Evolutionary conservation across 2,329 filamentous ascomycete species (phyloP).

Genomic region (Sporothrix dimorphospora): DNA sequence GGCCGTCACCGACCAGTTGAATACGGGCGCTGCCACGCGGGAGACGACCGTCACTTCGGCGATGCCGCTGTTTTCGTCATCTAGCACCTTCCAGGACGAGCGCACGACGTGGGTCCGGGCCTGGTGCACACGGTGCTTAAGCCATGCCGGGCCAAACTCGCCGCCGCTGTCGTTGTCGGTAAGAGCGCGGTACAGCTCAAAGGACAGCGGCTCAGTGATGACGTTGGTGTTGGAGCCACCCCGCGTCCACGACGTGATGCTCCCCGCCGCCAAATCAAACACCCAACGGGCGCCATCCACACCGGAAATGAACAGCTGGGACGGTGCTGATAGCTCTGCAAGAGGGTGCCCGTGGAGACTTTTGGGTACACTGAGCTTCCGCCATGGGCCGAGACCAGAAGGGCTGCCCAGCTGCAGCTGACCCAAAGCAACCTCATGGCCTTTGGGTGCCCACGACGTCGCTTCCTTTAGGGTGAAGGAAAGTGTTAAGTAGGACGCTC

Average conservation of each 20-base stretch:
- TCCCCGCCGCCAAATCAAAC: slow-evolving; percentile 17
- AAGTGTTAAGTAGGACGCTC: slow-evolving; percentile 54
- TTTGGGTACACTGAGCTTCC: neutral
- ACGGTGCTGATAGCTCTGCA: neutral
- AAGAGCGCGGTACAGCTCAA: slow-evolving; percentile 65
- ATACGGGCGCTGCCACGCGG: slow-evolving; percentile 61
- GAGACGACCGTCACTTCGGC: slow-evolving; percentile 53
- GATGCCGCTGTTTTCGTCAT: slow-evolving; percentile 37
- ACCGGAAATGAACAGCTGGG: slow-evolving; percentile 28
- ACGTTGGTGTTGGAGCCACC: slow-evolving; percentile 45
- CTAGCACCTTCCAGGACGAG: slow-evolving; percentile 41
- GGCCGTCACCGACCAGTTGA: slow-evolving; percentile 62
- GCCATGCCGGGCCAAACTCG: slow-evolving; percentile 6
- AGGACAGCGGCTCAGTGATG: slow-evolving; percentile 49
- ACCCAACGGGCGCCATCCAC: slow-evolving; percentile 13
- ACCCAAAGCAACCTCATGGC: slow-evolving; percentile 57
- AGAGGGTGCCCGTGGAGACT: neutral
- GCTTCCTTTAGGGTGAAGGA: slow-evolving; percentile 49
- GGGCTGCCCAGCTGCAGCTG: slow-evolving; percentile 46
- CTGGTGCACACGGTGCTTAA: slow-evolving; percentile 45
- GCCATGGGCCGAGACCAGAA: neutral
- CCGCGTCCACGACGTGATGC: slow-evolving; percentile 2
- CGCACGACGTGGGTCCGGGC: slow-evolving; percentile 48
- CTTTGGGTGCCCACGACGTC: slow-evolving; percentile 55
- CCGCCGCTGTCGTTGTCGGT: slow-evolving; percentile 43